These are phyloP conservation scores for Uncinocarpus reesii DNA, from an alignment of 2,329 filamentous ascomycete species.

Conservation along the genomic window DNA sequence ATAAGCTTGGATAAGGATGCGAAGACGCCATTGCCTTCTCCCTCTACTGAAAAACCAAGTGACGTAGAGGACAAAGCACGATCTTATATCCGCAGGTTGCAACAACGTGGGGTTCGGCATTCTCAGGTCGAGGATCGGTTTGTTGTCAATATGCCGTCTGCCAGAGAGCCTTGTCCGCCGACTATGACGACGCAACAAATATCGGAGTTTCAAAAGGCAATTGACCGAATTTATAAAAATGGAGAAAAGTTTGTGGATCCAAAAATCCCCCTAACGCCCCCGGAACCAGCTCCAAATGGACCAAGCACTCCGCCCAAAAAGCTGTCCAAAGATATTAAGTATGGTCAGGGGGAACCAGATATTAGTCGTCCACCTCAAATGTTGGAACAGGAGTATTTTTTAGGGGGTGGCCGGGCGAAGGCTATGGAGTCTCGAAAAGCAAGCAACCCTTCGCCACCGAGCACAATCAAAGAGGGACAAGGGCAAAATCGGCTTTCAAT, in stretches of 20 bases:
- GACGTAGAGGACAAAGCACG: slow-evolving; percentile 13
- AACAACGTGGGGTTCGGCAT: slow-evolving; percentile 24
- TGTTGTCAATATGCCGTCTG: slow-evolving; percentile 37
- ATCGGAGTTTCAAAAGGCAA: slow-evolving; percentile 30
- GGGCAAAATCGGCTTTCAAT: not conserved
- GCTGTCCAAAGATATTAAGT: slow-evolving; percentile 12
- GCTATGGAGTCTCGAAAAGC: not conserved
- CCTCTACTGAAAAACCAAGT: slow-evolving; percentile 6
- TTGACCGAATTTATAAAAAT: slow-evolving; percentile 26
- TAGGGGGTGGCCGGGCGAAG: slow-evolving; percentile 17
- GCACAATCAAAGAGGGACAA: not conserved
- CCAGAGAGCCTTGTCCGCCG: slow-evolving; percentile 34
- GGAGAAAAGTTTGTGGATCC: slow-evolving; percentile 26
- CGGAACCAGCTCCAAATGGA: slow-evolving; percentile 23
- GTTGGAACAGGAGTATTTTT: slow-evolving; percentile 20
- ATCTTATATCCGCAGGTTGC: slow-evolving; percentile 20
- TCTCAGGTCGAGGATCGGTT: slow-evolving; percentile 34
- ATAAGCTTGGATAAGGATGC: slow-evolving; percentile 25
- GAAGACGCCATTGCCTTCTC: slow-evolving; percentile 18
- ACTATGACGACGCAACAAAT: slow-evolving; percentile 34
- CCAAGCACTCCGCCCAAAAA: slow-evolving; percentile 24
- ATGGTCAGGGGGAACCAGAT: slow-evolving; percentile 14
- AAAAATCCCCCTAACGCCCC: slow-evolving; percentile 26
- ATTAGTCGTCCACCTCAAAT: slow-evolving; percentile 21
- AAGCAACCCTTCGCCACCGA: slow-evolving; percentile 11